Evolutionary conservation across 2,329 filamentous ascomycete species (phyloP).

Genomic region (Colletotrichum agaves): DNA sequence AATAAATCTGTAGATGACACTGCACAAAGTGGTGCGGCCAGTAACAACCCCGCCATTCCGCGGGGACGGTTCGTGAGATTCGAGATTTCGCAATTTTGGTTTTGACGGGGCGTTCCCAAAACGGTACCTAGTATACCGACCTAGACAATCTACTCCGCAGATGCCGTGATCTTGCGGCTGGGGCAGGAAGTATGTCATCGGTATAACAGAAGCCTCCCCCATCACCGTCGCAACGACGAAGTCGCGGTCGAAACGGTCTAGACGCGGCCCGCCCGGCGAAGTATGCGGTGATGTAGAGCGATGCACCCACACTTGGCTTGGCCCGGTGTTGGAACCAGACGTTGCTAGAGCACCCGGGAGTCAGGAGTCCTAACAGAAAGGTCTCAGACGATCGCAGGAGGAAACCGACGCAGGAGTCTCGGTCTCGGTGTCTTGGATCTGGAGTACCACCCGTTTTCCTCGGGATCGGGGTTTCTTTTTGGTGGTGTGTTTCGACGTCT

Average conservation of each 20-base stretch:
- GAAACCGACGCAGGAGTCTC: conserved; percentile 13
- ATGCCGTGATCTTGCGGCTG: no score
- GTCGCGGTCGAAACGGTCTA: conserved; percentile 20
- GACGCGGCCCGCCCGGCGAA: conserved; percentile 9
- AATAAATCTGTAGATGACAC: not conserved
- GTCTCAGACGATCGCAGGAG: not conserved
- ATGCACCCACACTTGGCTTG: not conserved
- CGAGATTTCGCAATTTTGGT: no score
- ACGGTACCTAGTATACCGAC: no score
- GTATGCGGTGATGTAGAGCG: conserved; percentile 8
- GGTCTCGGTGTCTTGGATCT: conserved; percentile 16
- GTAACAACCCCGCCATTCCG: conserved; percentile 3
- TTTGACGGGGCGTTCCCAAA: no score
- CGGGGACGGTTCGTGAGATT: conserved; percentile 4
- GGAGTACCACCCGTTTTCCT: not conserved
- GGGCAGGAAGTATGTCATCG: no score
- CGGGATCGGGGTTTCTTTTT: not conserved
- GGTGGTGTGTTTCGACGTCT: not conserved
- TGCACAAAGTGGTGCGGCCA: not conserved
- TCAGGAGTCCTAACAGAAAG: not conserved
- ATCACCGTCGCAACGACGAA: conserved; percentile 7
- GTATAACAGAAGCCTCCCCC: not conserved
- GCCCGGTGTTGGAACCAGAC: not conserved
- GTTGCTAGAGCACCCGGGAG: not conserved
- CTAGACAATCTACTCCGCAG: no score